Evolutionary conservation across 2,329 filamentous ascomycete species (phyloP).

Genomic region (Pseudopithomyces chartarum): DNA sequence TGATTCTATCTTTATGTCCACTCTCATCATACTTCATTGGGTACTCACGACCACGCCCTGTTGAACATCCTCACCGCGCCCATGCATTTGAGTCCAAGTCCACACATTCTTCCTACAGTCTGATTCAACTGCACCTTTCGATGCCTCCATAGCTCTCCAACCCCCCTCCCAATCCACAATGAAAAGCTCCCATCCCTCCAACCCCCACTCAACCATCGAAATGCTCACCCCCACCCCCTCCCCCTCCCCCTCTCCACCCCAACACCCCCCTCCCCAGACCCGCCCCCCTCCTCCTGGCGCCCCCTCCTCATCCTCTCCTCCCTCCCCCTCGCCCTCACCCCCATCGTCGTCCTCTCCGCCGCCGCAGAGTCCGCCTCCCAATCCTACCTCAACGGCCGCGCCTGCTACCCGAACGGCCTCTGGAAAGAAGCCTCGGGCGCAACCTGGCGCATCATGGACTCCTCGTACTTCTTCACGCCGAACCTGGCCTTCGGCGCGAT

Average conservation of each 20-base stretch:
- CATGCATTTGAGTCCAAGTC: too few species aligned
- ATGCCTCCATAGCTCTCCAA: too few species aligned
- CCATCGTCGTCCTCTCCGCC: slow-evolving; percentile 32
- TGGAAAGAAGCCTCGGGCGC: slow-evolving; percentile 34
- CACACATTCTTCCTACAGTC: too few species aligned
- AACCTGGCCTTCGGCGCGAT: slow-evolving; percentile 38
- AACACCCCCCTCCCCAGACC: not conserved
- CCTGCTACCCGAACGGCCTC: slow-evolving; percentile 40
- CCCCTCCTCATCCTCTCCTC: slow-evolving; percentile 19
- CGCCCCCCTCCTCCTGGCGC: slow-evolving; percentile 24
- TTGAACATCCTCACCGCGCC: too few species aligned
- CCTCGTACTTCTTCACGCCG: slow-evolving; percentile 39
- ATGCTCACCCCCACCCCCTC: not conserved
- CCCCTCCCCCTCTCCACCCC: not conserved
- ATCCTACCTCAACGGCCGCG: slow-evolving; percentile 29
- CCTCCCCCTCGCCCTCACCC: slow-evolving; percentile 27
- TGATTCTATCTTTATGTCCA: not conserved
- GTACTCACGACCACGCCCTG: too few species aligned
- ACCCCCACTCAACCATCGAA: not conserved
- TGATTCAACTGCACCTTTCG: too few species aligned
- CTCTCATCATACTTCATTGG: too few species aligned
- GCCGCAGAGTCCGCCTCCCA: slow-evolving; percentile 34
- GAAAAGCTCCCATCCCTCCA: too few species aligned
- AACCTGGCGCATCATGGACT: slow-evolving; percentile 43
- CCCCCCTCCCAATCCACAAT: too few species aligned